These are phyloP conservation scores for Cordyceps tenuipes DNA, from an alignment of 2,329 filamentous ascomycete species.

Conservation along the genomic window DNA sequence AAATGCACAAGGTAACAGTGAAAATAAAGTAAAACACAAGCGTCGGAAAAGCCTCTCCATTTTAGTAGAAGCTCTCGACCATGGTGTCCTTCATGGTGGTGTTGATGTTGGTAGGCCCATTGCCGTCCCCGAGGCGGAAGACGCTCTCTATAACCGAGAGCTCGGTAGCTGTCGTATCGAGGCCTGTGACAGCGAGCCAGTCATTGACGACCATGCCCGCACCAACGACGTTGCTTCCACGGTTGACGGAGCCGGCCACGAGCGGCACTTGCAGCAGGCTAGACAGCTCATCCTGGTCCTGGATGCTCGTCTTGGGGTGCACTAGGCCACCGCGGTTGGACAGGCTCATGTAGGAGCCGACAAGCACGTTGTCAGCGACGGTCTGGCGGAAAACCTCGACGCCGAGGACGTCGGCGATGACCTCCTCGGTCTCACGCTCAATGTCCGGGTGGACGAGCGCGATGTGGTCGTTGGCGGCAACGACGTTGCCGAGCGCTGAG, in stretches of 20 bases:
- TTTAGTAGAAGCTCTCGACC: conserved; percentile 95
- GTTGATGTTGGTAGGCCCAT: conserved; percentile 69
- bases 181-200: conserved; percentile 89
- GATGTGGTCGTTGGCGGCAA: conserved; percentile 93
- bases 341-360: conserved; percentile 92
- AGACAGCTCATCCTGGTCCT: conserved; percentile 95
- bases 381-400: conserved; percentile 92
- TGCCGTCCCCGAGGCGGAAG: conserved; percentile 85
- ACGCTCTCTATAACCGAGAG: conserved; percentile 93
- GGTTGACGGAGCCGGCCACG: conserved; percentile 88
- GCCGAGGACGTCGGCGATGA: conserved; percentile 87
- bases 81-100: conserved; percentile 91
- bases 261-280: conserved; percentile 91
- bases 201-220: conserved; percentile 59
- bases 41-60: conserved; percentile 17
- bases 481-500: conserved; percentile 92
- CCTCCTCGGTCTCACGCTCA: conserved; percentile 96
- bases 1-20: conserved; percentile 14
- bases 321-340: conserved; percentile 95
- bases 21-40: conserved; percentile 8
- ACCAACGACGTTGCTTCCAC: conserved; percentile 89
- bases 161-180: conserved; percentile 96
- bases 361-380: conserved; percentile 92
- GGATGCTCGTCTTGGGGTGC: conserved; percentile 92
- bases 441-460: conserved; percentile 93